Base-by-base conservation (phyloP, 2,329 filamentous ascomycete genomes). In the Exophiala alcalophila region DNA sequence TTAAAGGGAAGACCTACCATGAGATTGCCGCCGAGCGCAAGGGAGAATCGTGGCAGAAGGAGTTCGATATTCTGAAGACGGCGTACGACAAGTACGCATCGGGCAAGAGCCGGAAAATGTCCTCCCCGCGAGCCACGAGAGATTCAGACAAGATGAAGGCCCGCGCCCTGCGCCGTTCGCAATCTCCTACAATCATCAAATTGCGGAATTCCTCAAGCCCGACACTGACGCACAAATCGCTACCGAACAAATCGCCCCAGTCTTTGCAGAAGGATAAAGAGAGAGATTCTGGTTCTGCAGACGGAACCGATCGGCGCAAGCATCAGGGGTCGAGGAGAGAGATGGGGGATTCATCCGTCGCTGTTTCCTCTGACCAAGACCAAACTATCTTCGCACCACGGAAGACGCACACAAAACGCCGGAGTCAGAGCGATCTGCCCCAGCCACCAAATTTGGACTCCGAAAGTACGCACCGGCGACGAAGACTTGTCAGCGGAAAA, bases 41-140 rank as follows among this genome's bases (percentile, higher is more conserved):
- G 53, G 91, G 92, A 0, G 86, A 90, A 5, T 84, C 87, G 47
- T 96, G 90, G 88, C 83, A 91, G 61, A 82, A 91, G 49, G 92
- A 98, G 62, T 82, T 85, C 52, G 78, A 88, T 29, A 70, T 94
- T 41, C 65, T 98, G 34, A 90, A 90, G 61, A 76, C 81, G n/a
- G 69, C 70, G 1, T 71, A 66, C 47, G 67, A 72, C 31, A 65
- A 64, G 21, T 60, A 64, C 48, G 28, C 54, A 18, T 50, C 51
- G 34, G 45, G 46, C 21, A 58, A 61, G 49, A 44, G 48, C 52
- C 12, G 61, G 61, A 35, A 44, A 50, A n/a, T 57, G 57, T 33
- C 25, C 1, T 69, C 66, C 8, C 66, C 67, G 8, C 62, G 65
- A 40, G 61, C 61, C 23, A 55, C 62, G 4, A 64, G 67, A 19